Evolutionary conservation across 305 asterid genomes (phyloP).

Genomic region (Solanum aculeatissimum): DNA sequence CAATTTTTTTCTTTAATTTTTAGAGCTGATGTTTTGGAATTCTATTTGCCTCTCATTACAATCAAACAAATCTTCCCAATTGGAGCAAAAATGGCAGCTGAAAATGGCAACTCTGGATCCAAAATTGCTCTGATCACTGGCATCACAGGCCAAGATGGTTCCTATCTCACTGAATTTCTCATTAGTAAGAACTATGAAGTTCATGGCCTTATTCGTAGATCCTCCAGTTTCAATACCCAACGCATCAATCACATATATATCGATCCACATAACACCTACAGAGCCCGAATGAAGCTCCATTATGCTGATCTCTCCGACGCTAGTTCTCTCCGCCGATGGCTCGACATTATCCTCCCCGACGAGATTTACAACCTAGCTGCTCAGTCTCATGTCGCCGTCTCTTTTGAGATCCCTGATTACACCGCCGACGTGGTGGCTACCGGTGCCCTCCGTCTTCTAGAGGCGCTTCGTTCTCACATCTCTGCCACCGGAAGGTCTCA

Average conservation of each 20-base stretch:
- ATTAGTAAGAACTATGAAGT: slow-evolving; percentile 76
- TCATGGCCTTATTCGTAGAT: slow-evolving; percentile 95
- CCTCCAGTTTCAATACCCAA: slow-evolving; percentile 96
- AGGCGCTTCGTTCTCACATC: slow-evolving; percentile 88
- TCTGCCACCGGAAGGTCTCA: slow-evolving; percentile 56
- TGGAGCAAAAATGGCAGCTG: slow-evolving; percentile 14
- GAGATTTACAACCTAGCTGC: slow-evolving; percentile 99
- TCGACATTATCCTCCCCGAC: slow-evolving; percentile 76
- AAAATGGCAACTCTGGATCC: slow-evolving; percentile 3
- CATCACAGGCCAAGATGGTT: slow-evolving; percentile 97
- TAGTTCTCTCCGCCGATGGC: slow-evolving; percentile 99
- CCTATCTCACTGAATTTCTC: slow-evolving; percentile 87
- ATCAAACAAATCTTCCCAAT: background rate
- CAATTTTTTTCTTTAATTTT: no score
- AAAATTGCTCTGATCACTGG: slow-evolving; percentile 92
- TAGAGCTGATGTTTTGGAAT: background rate
- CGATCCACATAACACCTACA: slow-evolving; percentile 87
- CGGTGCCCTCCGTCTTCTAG: slow-evolving; percentile 91
- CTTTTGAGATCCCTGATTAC: slow-evolving; percentile 97
- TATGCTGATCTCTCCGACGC: slow-evolving; percentile 96
- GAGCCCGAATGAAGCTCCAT: slow-evolving; percentile 92
- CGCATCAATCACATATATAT: slow-evolving; percentile 93
- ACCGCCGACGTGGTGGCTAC: slow-evolving; percentile 98
- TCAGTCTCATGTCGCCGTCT: slow-evolving; percentile 95
- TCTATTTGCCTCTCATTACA: background rate